A percentile compares a stretch with the other conserved stretches of the same genome.
Evolutionary conservation across 768 basidiomycete genomes (phyloP).

Genomic region (Rhizopogon sp.): DNA sequence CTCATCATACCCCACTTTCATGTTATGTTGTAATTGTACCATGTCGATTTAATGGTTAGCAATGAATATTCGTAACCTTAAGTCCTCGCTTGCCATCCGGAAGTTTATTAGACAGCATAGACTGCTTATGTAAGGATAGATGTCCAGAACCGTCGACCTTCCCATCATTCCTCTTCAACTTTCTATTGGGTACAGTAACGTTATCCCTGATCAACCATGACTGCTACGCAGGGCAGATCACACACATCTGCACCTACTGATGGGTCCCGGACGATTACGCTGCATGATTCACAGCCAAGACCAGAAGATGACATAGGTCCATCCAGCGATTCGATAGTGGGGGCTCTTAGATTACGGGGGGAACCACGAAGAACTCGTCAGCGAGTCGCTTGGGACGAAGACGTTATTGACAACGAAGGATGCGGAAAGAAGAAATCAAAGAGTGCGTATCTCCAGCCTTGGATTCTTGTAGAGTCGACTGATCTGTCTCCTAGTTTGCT

Average conservation of each 20-base stretch:
- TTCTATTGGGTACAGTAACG: background rate
- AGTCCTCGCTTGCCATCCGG: background rate
- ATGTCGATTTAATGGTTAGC: conserved; percentile 14
- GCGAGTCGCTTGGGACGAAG: conserved; percentile 78
- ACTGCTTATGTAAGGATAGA: background rate
- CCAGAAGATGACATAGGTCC: conserved; percentile 21
- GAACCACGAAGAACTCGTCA: conserved; percentile 39
- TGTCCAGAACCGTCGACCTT: background rate
- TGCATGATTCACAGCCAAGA: conserved; percentile 32
- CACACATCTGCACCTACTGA: conserved; percentile 41
- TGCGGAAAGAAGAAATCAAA: conserved; percentile 90
- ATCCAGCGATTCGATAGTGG: conserved; percentile 27
- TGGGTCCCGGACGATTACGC: conserved; percentile 51
- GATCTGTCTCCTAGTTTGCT: conserved; percentile 64
- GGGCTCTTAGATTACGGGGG: conserved; percentile 59
- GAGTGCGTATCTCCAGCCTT: conserved; percentile 48
- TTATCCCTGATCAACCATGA: conserved; percentile 10
- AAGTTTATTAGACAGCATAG: background rate
- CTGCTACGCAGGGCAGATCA: conserved; percentile 24
- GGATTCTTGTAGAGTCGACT: background rate
- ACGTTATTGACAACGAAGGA: conserved; percentile 88
- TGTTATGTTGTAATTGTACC: conserved; percentile 19
- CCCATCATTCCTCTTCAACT: background rate
- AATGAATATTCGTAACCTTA: background rate
- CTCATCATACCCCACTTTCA: conserved; percentile 8